phyloP scores from a whole-genome alignment of 768 basidiomycete species.

The Suillus spraguei region DNA sequence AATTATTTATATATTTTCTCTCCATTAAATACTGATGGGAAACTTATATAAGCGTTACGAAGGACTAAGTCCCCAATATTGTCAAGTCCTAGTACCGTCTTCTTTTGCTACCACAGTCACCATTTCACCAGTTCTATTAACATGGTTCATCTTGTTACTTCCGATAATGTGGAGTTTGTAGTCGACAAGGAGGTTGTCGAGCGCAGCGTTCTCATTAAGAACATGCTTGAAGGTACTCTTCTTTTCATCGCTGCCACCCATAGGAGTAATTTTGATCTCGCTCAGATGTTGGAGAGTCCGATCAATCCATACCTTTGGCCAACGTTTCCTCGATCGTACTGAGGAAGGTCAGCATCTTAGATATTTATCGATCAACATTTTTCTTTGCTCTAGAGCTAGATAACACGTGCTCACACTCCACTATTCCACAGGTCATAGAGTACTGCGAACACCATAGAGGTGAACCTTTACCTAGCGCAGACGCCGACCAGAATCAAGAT shows the following conservation, averaged over 20 bases:
- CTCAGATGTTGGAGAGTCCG: constrained; percentile 90
- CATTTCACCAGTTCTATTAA: constrained; percentile 17
- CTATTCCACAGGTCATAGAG: constrained; percentile 76
- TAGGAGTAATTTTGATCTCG: constrained; percentile 7
- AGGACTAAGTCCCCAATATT: not conserved
- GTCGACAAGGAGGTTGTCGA: constrained; percentile 95
- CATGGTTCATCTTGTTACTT: constrained; percentile 90
- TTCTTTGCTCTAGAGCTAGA: not conserved
- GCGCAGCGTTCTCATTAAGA: constrained; percentile 96
- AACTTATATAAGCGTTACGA: constrained; percentile 3
- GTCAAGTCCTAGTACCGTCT: not conserved
- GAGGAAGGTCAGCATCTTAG: constrained; percentile 68
- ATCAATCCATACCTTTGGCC: constrained; percentile 92
- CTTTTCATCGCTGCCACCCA: constrained; percentile 5
- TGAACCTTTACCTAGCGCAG: constrained; percentile 90
- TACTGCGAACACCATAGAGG: constrained; percentile 99
- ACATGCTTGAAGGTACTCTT: constrained; percentile 93
- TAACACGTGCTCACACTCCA: not conserved
- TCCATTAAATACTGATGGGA: not conserved
- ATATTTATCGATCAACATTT: not conserved
- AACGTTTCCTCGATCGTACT: constrained; percentile 92
- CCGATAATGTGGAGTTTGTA: constrained; percentile 93
- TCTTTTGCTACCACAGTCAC: not conserved
- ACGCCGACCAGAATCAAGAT: constrained; percentile 80
- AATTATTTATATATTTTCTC: constrained; percentile 4